These are phyloP conservation scores for Zasmidium angulare DNA, from an alignment of 2,329 filamentous ascomycete species.

Conservation along the genomic window DNA sequence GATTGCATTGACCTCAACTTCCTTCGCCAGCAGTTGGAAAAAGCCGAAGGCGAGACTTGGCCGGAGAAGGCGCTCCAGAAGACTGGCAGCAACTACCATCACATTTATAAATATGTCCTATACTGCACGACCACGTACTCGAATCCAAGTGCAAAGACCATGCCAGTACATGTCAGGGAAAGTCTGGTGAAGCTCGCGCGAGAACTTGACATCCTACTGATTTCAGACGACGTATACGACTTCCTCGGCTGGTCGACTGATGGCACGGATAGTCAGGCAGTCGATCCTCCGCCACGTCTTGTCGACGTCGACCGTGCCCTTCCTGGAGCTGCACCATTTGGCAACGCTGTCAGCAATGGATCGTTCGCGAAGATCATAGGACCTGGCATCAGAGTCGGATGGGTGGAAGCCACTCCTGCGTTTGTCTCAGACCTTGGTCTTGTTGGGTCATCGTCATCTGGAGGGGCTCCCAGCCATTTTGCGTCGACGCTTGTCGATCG, in stretches of 20 bases:
- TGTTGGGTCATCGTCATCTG: constrained; percentile 55
- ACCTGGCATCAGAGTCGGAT: constrained; percentile 80
- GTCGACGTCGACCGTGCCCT: constrained; percentile 73
- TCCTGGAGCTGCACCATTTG: constrained; percentile 65
- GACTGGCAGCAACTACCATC: constrained; percentile 60
- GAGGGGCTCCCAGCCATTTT: constrained; percentile 60
- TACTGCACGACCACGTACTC: constrained; percentile 86
- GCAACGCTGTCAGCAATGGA: constrained; percentile 80
- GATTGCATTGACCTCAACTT: constrained; percentile 70
- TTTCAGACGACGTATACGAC: constrained; percentile 93
- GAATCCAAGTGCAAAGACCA: constrained; percentile 82
- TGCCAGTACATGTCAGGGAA: constrained; percentile 67
- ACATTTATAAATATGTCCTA: constrained; percentile 78
- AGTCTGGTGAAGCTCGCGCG: constrained; percentile 72
- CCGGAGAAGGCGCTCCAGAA: constrained; percentile 44
- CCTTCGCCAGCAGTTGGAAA: constrained; percentile 52
- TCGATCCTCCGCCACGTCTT: constrained; percentile 60
- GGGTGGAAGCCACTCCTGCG: constrained; percentile 71
- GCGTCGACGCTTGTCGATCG: constrained; percentile 57
- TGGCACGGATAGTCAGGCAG: neutral
- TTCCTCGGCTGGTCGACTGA: constrained; percentile 70
- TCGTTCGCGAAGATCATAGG: constrained; percentile 85
- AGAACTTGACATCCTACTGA: constrained; percentile 72
- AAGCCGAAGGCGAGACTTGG: constrained; percentile 44
- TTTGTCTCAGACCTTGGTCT: constrained; percentile 39